Percentiles rank a stretch among this genome's conserved stretches.
These are phyloP conservation scores for Claviceps digitariae DNA, from an alignment of 2,329 filamentous ascomycete species.

Conservation along the genomic window DNA sequence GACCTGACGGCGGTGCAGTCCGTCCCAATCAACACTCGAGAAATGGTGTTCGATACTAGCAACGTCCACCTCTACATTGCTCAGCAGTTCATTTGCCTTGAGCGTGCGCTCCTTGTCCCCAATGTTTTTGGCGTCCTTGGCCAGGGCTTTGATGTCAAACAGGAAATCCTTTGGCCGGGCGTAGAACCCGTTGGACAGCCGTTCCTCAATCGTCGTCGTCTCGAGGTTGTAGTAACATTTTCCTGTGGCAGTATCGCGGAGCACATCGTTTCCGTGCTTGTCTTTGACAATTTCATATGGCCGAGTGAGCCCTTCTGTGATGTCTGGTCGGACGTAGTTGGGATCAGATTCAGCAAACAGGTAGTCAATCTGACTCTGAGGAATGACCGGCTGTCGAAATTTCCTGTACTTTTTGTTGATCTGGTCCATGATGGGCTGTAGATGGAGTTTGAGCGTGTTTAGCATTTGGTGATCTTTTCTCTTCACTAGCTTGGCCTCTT, in stretches of 20 bases:
- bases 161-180: constrained; percentile 81
- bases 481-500: constrained; percentile 66
- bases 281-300: constrained; percentile 74
- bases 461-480: constrained; percentile 72
- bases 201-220: constrained; percentile 82
- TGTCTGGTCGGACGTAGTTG: constrained; percentile 45
- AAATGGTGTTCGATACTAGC: constrained; percentile 58
- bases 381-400: constrained; percentile 70
- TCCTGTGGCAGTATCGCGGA: constrained; percentile 59
- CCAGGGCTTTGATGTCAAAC: constrained; percentile 70
- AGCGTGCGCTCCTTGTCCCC: constrained; percentile 74
- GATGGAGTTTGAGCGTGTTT: constrained; percentile 74
- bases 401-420: constrained; percentile 82
- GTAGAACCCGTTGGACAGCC: constrained; percentile 95
- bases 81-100: constrained; percentile 80
- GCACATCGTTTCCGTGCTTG: constrained; percentile 60
- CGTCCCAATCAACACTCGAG: constrained; percentile 63
- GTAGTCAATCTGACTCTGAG: constrained; percentile 61
- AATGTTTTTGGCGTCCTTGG: constrained; percentile 68
- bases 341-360: constrained; percentile 75
- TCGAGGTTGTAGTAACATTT: constrained; percentile 96
- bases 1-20: constrained; percentile 60
- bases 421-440: constrained; percentile 95
- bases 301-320: constrained; percentile 42
- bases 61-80: constrained; percentile 92